Evolutionary conservation across 495 filamentous ascomycete genomes (phyloP).

Genomic region (Umbilicaria muhlenbergii): DNA sequence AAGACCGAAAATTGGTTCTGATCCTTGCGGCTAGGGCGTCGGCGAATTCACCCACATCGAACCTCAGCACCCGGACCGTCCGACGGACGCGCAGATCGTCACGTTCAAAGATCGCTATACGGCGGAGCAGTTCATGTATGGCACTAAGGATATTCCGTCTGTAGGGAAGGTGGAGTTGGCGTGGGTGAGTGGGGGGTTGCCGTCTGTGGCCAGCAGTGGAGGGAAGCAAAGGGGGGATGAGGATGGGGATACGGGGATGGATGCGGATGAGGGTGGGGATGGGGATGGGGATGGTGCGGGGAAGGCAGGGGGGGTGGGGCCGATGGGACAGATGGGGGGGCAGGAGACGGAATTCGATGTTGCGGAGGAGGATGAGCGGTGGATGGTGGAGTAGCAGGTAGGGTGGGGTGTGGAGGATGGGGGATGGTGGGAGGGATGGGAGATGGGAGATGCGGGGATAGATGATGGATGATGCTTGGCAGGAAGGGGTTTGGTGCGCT

Average conservation of each 20-base stretch:
- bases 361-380: conserved; percentile 34
- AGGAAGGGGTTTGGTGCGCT: no score
- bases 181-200: conserved; percentile 39
- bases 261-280: neutral
- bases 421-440: no score
- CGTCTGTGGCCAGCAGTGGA: conserved; percentile 13
- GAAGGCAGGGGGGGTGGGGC: conserved; percentile 5
- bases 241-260: neutral
- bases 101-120: conserved; percentile 80
- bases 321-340: conserved; percentile 10
- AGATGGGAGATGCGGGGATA: no score
- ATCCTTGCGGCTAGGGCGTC: conserved; percentile 39
- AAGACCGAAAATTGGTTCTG: neutral
- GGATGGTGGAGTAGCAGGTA: conserved; percentile 9
- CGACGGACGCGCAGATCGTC: conserved; percentile 42
- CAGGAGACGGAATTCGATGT: conserved; percentile 36
- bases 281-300: conserved; percentile 18
- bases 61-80: conserved; percentile 33
- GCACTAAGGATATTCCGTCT: conserved; percentile 48
- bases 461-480: no score
- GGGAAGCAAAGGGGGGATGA: conserved; percentile 6
- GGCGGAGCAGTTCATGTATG: conserved; percentile 72
- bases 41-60: conserved; percentile 73
- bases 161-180: conserved; percentile 61
- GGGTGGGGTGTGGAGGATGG: no score